Evolutionary conservation across 2,329 filamentous ascomycete genomes (phyloP).

Genomic region (Diaporthe sp.): DNA sequence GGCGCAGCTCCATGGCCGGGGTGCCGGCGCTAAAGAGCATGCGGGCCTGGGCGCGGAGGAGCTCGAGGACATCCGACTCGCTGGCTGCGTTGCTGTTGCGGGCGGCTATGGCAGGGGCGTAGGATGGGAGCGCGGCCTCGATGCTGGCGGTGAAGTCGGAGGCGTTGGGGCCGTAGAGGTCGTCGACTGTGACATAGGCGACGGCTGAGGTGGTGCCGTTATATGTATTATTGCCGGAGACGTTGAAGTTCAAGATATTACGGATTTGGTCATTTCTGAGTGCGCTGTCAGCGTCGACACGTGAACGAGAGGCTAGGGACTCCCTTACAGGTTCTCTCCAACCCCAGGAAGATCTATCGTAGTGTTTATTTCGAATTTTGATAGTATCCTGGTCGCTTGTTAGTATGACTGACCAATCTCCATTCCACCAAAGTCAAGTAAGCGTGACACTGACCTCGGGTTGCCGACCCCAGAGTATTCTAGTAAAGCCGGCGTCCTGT

Average conservation of each 20-base stretch:
- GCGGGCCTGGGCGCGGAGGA: constrained; percentile 39
- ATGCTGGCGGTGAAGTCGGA: not conserved
- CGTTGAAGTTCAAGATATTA: constrained; percentile 3
- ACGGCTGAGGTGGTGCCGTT: constrained; percentile 3
- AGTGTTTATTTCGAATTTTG: not conserved
- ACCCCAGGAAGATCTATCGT: not conserved
- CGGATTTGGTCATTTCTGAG: not conserved
- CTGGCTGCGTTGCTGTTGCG: constrained; percentile 15
- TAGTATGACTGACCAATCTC: not conserved
- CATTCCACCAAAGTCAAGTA: not conserved
- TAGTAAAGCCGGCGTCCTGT: not conserved
- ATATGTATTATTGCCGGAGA: not conserved
- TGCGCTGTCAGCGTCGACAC: not conserved
- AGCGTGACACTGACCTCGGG: not conserved
- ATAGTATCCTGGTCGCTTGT: not conserved
- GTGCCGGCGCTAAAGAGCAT: constrained; percentile 52
- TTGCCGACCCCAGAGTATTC: not conserved
- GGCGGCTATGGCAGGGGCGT: constrained; percentile 18
- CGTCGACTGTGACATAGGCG: not conserved
- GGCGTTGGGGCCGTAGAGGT: constrained; percentile 10
- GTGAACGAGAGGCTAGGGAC: no score
- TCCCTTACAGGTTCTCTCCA: not conserved
- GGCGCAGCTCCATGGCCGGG: constrained; percentile 51
- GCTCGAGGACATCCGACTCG: not conserved
- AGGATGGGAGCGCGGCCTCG: not conserved